Evolutionary conservation across 192 early-diverging fungal genomes (phyloP).

Genomic region (Dispira parvispora): DNA sequence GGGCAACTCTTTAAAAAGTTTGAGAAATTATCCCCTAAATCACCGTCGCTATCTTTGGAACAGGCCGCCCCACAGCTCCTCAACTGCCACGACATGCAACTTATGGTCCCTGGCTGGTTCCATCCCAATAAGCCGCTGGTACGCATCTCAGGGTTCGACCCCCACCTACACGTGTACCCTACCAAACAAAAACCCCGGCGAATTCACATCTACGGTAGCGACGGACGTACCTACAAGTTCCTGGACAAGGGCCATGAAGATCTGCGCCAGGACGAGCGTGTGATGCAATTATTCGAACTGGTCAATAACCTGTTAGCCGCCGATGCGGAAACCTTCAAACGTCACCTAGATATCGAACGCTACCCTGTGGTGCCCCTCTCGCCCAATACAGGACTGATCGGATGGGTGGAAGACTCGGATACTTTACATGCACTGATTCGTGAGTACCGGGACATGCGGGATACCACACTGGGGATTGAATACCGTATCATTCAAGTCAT

Average conservation of each 20-base stretch:
- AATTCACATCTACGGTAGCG: conserved; percentile 67
- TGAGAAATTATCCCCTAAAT: conserved; percentile 61
- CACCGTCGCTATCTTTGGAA: conserved; percentile 71
- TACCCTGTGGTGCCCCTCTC: conserved; percentile 89
- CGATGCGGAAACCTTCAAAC: conserved; percentile 76
- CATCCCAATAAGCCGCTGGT: conserved; percentile 70
- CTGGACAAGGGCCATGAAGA: conserved; percentile 96
- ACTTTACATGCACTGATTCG: conserved; percentile 72
- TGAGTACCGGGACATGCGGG: conserved; percentile 67
- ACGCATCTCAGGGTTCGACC: conserved; percentile 71
- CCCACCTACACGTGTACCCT: conserved; percentile 63
- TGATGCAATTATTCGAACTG: conserved; percentile 96
- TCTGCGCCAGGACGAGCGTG: conserved; percentile 93
- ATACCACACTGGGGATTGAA: conserved; percentile 77
- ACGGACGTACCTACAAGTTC: conserved; percentile 80
- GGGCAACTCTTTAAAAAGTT: too few species aligned
- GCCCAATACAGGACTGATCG: conserved; percentile 87
- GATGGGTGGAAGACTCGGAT: conserved; percentile 81
- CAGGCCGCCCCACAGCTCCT: conserved; percentile 79
- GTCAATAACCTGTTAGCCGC: conserved; percentile 75
- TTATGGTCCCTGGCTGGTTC: conserved; percentile 81
- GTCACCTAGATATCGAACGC: conserved; percentile 77
- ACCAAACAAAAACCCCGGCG: conserved; percentile 88
- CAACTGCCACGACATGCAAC: conserved; percentile 63
- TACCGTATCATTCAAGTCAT: conserved; percentile 70